Base-by-base conservation (phyloP, 2,329 filamentous ascomycete genomes). In the Aciculosporium take region DNA sequence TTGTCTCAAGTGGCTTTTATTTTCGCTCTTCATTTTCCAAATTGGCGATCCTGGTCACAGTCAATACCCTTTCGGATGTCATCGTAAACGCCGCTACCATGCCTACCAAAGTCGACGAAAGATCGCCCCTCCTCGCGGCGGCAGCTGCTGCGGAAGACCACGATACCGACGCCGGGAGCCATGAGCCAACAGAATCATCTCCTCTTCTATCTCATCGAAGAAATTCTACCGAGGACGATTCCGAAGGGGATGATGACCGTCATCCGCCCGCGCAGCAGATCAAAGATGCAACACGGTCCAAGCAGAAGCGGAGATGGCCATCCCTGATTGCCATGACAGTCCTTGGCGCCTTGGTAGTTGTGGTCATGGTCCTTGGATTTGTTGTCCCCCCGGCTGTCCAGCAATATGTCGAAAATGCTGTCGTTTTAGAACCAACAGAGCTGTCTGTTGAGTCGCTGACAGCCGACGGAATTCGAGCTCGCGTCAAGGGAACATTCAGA, bases 371-470 rank as follows among this genome's bases (percentile, higher is more conserved):
- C 13, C 65, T 89, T 42, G 85, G 79, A 13, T 94, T 94, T 62
- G 73, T 94, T 41, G 75, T 82, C 0, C 88, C 89, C 2, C 78
- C 81, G 13, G 76, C 81, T 7, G 76, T 94, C 9, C 78, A 94
- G 60, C 74, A 85, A 56, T 98, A 98, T 60, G 84, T 83, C 37
- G 81, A 89, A 61, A 71, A 88, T 58, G 85, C 88, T 3, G 71
- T 81, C 20, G 77, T 89, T 15, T 74, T 98, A 49, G 77, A 88
- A 55, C 85, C 91, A 2, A 87, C 81, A 5, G 83, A 80, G 49
- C 63, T 98, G 17, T 86, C 87, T 2, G 78, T 98, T 45, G 83
- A 91, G 53, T 85, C 82, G 2, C 82, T 95, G 49, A 95, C 86
- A 0, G 56, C 76, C 7, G 71, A 79, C 44, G 89, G 91, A 10